These are phyloP conservation scores for Rhodamnia argentea DNA, from an alignment of 345 rosid species.

Conservation along the genomic window DNA sequence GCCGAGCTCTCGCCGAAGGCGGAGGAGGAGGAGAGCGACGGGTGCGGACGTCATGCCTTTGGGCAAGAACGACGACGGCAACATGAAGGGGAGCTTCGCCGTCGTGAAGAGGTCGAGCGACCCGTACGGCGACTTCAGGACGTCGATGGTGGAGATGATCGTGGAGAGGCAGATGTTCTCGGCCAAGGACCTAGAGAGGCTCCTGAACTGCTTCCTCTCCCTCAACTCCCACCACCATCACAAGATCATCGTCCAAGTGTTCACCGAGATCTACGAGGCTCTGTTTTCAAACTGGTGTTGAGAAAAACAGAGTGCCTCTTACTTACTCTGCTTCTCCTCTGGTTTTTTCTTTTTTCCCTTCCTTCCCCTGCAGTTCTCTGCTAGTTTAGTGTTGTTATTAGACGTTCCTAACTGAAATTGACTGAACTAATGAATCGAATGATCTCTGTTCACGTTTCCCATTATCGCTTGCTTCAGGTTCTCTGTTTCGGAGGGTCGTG, in stretches of 20 bases:
- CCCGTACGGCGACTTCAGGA: conserved; percentile 22
- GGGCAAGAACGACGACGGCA: conserved; percentile 11
- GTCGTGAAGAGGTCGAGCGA: conserved; percentile 31
- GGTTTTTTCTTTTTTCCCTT: neutral
- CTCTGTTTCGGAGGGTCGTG: neutral
- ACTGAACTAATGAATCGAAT: neutral
- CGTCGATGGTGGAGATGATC: conserved; percentile 35
- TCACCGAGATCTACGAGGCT: conserved; percentile 18
- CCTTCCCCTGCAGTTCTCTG: neutral
- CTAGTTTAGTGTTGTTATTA: neutral
- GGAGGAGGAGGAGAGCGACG: neutral
- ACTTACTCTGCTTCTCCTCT: neutral
- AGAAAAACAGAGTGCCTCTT: neutral
- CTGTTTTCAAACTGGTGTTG: conserved; percentile 5
- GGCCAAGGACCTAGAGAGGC: conserved; percentile 15
- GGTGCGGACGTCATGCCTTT: conserved; percentile 1
- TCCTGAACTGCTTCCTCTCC: conserved; percentile 21
- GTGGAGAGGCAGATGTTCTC: conserved; percentile 22
- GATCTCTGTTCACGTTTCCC: neutral
- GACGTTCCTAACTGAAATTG: neutral
- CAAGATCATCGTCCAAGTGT: conserved; percentile 14
- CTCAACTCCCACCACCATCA: conserved; percentile 21
- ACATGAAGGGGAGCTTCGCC: conserved; percentile 50
- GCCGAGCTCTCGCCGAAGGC: conserved; percentile 1
- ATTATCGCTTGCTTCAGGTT: neutral